Evolutionary conservation across 1,284 basidiomycete species (phyloP), one percentile per base, ranked within the genome.

Genomic region (Sanghuangporus baumii): DNA sequence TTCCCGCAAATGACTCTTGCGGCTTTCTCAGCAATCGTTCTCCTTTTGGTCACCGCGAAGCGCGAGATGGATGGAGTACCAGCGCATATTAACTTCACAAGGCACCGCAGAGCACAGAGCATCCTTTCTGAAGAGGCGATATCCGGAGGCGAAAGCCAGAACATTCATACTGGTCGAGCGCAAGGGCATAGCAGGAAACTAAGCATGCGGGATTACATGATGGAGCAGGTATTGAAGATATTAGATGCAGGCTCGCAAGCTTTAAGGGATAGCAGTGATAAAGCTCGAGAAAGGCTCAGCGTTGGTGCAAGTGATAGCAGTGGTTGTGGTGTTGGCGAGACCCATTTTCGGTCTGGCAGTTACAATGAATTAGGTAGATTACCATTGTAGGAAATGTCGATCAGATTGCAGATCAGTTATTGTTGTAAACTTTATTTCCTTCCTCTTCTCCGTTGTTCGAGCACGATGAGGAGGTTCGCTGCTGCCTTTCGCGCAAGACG

Each of bases 1-100:
- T 83, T 85, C 70, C 81, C 82, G 7, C 82, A 85, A 67, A 82
- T 83, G 79, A 71, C 81, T n/a, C 70, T 81, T 36, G 70, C 74
- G 23, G 75, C 76, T 8, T 69, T 76, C 1, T 78, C 77, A 6
- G 73, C 75, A 16, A 70, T 81, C 38, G 64, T 72, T 16, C 71
- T 83, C 3, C 72, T 84, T 46, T 69, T 79, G 43, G 73, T 78
- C n/a, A 67, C 79, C 31, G 75, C 77, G 18, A 73, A 75, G 46
- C 75, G 75, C 31, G 82, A 84, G 69, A 69, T 81, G 2, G 65
- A 67, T 23, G 41, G 37, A 6, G 18, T 41, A 26, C 14, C 43
- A 14, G 55, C 18, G 40, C 16, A 48, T 18, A 20, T 4, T 16
- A 37, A 0, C 14, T 36, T 54, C 16, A 34, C 31, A 18, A 9